phyloP scores from a whole-genome alignment of 2,329 filamentous ascomycete species.

The Beauveria medogensis region DNA sequence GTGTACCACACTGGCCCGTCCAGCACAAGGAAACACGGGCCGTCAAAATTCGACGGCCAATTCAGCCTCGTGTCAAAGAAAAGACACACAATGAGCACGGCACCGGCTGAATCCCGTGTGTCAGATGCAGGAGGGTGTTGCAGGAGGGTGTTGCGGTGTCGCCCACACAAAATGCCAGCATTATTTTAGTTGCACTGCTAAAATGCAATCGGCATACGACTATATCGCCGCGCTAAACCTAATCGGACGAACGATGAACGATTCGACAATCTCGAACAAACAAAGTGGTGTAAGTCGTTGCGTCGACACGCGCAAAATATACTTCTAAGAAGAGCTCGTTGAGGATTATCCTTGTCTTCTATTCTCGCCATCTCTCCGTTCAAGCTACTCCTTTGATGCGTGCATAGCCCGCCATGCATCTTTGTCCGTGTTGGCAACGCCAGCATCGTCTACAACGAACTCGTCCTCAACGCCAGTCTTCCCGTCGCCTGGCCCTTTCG shows the following conservation, averaged over 20 bases:
- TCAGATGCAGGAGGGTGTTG: neutral
- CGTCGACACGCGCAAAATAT: neutral
- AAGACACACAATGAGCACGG: neutral
- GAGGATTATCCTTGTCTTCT: neutral
- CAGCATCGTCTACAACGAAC: neutral
- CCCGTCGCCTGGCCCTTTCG: slow-evolving; percentile 2
- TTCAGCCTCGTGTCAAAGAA: neutral
- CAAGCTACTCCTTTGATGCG: too few species aligned
- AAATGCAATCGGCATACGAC: neutral
- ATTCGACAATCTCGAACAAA: neutral
- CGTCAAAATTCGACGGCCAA: neutral
- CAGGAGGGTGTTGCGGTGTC: neutral
- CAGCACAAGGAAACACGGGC: neutral
- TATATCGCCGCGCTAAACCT: slow-evolving; percentile 1
- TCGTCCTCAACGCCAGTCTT: neutral
- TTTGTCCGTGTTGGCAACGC: neutral
- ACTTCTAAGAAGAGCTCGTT: neutral
- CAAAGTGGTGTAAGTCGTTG: neutral
- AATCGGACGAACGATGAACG: slow-evolving; percentile 5
- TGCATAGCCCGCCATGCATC: neutral
- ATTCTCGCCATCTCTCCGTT: too few species aligned
- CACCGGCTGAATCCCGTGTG: neutral
- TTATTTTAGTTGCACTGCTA: neutral
- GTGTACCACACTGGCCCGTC: neutral
- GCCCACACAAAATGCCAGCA: neutral